Base-by-base conservation (phyloP, 257 asterid genomes). In the Haberlea rhodopensis region DNA sequence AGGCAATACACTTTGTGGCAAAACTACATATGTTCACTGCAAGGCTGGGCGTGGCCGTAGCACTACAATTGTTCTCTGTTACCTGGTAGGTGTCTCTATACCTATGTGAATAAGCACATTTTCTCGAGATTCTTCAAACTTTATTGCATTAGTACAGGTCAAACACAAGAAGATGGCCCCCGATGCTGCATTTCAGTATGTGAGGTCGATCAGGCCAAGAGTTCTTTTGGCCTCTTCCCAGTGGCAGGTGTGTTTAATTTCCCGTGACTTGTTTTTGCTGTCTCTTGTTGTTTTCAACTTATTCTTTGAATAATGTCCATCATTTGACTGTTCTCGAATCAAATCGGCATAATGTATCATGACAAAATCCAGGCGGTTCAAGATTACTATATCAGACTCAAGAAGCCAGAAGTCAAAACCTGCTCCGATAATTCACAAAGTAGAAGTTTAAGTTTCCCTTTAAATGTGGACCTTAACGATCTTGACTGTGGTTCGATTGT, bases 21-120 rank as follows among this genome's bases (percentile, higher is more conserved):
- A 76, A 78, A 84, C 95, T 66, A 89, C 95, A 7, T 92, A 92
- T 60, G 96, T 92, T 27, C 97, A 92, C 77, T 92, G 97, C 61
- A 92, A 92, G 81, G 98, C 98, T 37, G 98, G 98, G 29, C 85
- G 98, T 64, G 98, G 97, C 34, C 95, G 97, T 62, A 92, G 98
- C 83, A 92, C 98, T 23, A 92, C 98, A 0, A 85, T 92, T 61
- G 97, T 92, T 67, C 95, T 92, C 46, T 92, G 96, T 85, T 92
- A 89, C 80, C 85, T 92, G 87, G 96, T 90, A 73, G 7, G 74
- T 48, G 27, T 59, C 31, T 19, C 27, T 49, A 16, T 58, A 63
- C 21, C 28, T 52, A 68, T 22, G 48, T 64, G 29, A 54, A 40
- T 65, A 34, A 45, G 24, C 24, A 16, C 15, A 43, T 49, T 37